These are phyloP conservation scores for Astrocystis sublimbata DNA, from an alignment of 495 filamentous ascomycete species.

Conservation along the genomic window DNA sequence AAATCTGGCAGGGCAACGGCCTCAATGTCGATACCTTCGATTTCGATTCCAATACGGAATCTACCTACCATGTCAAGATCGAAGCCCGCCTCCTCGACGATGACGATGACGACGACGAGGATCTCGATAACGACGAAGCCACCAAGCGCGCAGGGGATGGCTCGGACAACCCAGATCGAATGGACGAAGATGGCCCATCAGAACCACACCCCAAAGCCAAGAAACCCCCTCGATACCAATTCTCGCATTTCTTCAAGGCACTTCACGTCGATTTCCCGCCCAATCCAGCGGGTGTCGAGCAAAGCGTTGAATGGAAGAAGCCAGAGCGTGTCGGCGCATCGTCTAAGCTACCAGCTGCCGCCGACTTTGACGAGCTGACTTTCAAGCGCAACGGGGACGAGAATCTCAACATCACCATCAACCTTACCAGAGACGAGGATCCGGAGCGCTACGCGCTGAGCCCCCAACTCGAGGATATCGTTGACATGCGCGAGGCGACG, in stretches of 20 bases:
- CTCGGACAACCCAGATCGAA: slow-evolving; percentile 46
- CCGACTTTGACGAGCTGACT: slow-evolving; percentile 87
- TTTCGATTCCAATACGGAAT: slow-evolving; percentile 66
- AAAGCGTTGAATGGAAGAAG: slow-evolving; percentile 50
- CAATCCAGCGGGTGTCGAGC: slow-evolving; percentile 49
- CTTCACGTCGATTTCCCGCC: slow-evolving; percentile 87
- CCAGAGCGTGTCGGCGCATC: slow-evolving; percentile 57
- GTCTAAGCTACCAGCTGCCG: slow-evolving; percentile 51
- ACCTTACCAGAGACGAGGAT: slow-evolving; percentile 79
- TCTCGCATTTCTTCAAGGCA: slow-evolving; percentile 95
- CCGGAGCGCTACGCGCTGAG: slow-evolving; percentile 82
- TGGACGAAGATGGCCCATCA: slow-evolving; percentile 59
- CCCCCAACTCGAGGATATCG: slow-evolving; percentile 74
- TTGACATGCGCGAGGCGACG: slow-evolving; percentile 86
- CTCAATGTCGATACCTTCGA: slow-evolving; percentile 71
- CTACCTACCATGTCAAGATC: slow-evolving; percentile 86
- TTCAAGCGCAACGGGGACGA: slow-evolving; percentile 92
- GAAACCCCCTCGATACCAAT: slow-evolving; percentile 56
- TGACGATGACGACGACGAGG: slow-evolving; percentile 63
- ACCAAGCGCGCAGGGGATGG: slow-evolving; percentile 48
- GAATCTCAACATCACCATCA: slow-evolving; percentile 88
- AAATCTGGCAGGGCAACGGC: slow-evolving; percentile 80
- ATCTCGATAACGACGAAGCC: slow-evolving; percentile 59
- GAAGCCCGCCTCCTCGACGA: slow-evolving; percentile 88
- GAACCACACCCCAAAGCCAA: slow-evolving; percentile 44